A percentile compares a stretch with the other conserved stretches of the same genome.
These are phyloP conservation scores for Colletotrichum sp. DNA, from an alignment of 2,329 filamentous ascomycete genomes.

Conservation along the genomic window DNA sequence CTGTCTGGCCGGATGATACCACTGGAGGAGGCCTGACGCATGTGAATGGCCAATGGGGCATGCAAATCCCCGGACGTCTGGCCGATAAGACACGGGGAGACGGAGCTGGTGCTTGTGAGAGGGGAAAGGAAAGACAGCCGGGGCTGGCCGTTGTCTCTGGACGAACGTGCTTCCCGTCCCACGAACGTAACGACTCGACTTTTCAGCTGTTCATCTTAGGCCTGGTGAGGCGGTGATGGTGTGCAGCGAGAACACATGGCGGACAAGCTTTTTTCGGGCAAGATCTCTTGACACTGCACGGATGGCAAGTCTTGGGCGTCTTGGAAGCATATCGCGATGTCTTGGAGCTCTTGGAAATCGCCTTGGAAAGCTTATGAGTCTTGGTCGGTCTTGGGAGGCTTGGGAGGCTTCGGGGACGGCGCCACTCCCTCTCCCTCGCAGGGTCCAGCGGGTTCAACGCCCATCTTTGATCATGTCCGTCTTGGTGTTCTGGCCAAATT, in stretches of 20 bases:
- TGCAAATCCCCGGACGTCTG: not conserved
- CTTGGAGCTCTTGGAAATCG: not conserved
- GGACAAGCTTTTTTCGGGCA: slow-evolving; percentile 7
- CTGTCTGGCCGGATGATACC: not conserved
- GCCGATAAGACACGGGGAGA: not conserved
- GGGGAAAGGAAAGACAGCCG: not conserved
- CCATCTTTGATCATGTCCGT: not conserved
- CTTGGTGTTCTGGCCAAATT: not conserved
- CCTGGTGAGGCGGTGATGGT: not conserved
- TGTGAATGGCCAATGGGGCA: not conserved
- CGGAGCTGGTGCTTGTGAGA: not conserved
- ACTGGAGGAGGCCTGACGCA: not conserved
- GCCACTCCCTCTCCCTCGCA: not conserved
- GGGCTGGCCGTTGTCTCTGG: not conserved
- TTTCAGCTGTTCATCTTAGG: not conserved
- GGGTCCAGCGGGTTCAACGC: not conserved
- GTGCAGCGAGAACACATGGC: not conserved
- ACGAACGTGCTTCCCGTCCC: not conserved
- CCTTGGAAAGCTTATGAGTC: slow-evolving; percentile 7
- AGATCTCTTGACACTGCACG: slow-evolving; percentile 8
- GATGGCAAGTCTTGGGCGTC: slow-evolving; percentile 13
- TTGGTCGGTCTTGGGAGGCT: not conserved
- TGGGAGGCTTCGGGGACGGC: not conserved
- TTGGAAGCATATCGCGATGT: not conserved
- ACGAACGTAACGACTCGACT: not conserved